These are phyloP conservation scores for Schoenoplectus tabernaemontani DNA, from an alignment of 202 grass and related monocot species.

Conservation along the genomic window DNA sequence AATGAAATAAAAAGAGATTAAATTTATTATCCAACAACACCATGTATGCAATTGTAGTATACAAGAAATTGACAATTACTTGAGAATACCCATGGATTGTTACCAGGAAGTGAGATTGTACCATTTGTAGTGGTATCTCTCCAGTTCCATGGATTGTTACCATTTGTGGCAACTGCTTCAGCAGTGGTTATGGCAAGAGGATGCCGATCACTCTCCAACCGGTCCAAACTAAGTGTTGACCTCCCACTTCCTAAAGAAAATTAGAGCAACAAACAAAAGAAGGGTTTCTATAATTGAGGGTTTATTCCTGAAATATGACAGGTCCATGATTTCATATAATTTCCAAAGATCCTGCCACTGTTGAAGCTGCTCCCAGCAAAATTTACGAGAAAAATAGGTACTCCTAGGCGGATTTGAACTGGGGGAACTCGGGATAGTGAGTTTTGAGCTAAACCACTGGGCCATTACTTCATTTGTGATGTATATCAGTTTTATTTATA, in stretches of 20 bases:
- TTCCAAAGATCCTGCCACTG: too few relatives aligned
- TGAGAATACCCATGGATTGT: too few relatives aligned
- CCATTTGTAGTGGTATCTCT: conserved; percentile 84
- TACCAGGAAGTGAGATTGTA: conserved; percentile 11
- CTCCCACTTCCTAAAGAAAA: conserved; percentile 61
- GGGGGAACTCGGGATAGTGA: too few relatives aligned
- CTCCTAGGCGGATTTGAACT: too few relatives aligned
- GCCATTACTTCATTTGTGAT: too few relatives aligned
- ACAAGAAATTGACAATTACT: not conserved
- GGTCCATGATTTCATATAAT: not conserved
- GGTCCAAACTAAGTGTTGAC: conserved; percentile 49
- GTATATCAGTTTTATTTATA: too few relatives aligned
- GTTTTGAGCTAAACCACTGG: too few relatives aligned
- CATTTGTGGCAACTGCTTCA: conserved; percentile 67
- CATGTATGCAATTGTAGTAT: not conserved
- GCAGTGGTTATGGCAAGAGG: conserved; percentile 55
- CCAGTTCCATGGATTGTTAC: conserved; percentile 96
- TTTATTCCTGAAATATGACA: not conserved
- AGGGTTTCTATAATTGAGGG: not conserved
- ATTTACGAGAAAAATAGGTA: too few relatives aligned
- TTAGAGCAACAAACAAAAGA: conserved; percentile 8
- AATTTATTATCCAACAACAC: not conserved
- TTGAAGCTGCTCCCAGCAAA: too few relatives aligned
- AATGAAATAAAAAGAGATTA: not conserved
- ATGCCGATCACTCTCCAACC: conserved; percentile 60